Conservation (phyloP, 2,329 filamentous ascomycete genomes). For the Aspergillus caelatus region DNA sequence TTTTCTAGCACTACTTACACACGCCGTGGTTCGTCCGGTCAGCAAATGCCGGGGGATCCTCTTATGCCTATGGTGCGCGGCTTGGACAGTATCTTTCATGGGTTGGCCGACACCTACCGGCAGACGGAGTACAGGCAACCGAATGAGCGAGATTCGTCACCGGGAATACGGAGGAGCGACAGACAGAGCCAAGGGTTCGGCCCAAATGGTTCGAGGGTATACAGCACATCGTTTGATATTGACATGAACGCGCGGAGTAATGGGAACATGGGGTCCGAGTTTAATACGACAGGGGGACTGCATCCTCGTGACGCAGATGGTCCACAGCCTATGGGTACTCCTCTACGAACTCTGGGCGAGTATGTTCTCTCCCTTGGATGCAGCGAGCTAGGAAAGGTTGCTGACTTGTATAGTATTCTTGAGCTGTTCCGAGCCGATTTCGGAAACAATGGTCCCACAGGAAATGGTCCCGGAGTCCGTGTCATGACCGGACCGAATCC, state of each 20-base stretch:
- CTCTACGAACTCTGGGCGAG: slow-evolving; percentile 52
- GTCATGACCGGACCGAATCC: slow-evolving; percentile 37
- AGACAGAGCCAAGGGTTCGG: neutral
- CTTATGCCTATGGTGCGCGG: slow-evolving; percentile 35
- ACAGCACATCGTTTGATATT: slow-evolving; percentile 7
- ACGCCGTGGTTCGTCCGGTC: slow-evolving; percentile 20
- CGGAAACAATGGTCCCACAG: slow-evolving; percentile 6
- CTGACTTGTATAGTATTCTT: slow-evolving; percentile 28
- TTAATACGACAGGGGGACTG: slow-evolving; percentile 36
- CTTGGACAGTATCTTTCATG: slow-evolving; percentile 52
- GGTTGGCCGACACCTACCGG: slow-evolving; percentile 42
- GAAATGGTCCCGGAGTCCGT: slow-evolving; percentile 24
- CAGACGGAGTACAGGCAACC: slow-evolving; percentile 13
- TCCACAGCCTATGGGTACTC: slow-evolving; percentile 51
- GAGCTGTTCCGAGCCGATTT: slow-evolving; percentile 31
- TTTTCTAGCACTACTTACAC: slow-evolving; percentile 42
- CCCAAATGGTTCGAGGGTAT: neutral
- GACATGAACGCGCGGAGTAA: slow-evolving; percentile 8
- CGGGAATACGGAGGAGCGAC: neutral
- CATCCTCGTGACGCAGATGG: slow-evolving; percentile 55
- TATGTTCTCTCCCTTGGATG: slow-evolving; percentile 33
- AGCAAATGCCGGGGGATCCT: slow-evolving; percentile 28
- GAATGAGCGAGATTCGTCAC: neutral
- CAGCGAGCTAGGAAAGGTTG: neutral
- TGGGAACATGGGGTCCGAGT: slow-evolving; percentile 12